Evolutionary conservation across 345 rosid genomes (phyloP).

Genomic region (Camelina neglecta): DNA sequence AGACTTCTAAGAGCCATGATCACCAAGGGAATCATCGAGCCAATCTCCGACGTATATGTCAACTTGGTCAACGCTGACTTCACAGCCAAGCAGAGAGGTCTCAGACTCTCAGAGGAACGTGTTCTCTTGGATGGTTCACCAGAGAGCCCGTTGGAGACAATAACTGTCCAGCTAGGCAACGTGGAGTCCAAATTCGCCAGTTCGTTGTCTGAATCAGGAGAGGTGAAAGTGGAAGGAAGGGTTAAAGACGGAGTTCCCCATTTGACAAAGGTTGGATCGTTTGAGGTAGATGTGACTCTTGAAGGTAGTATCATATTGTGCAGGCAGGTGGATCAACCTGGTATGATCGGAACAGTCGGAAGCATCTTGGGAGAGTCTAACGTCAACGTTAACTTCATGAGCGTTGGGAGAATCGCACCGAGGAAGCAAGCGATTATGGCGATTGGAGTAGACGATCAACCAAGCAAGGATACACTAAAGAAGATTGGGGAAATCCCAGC

Average conservation of each 20-base stretch:
- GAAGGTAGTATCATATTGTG: constrained; percentile 85
- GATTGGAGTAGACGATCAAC: constrained; percentile 87
- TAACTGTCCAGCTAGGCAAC: constrained; percentile 74
- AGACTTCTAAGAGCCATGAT: constrained; percentile 95
- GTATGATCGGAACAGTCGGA: constrained; percentile 84
- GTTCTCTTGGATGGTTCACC: constrained; percentile 72
- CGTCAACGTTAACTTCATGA: constrained; percentile 87
- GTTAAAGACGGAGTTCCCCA: constrained; percentile 90
- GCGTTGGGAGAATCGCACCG: constrained; percentile 90
- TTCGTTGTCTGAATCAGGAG: constrained; percentile 76
- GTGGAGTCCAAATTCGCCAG: constrained; percentile 89
- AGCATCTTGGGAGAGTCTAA: constrained; percentile 82
- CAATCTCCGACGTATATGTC: constrained; percentile 78
- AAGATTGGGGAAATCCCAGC: constrained; percentile 79
- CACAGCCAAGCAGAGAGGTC: constrained; percentile 90
- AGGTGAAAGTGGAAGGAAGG: constrained; percentile 78
- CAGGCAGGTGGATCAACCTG: constrained; percentile 93
- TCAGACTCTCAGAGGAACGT: constrained; percentile 80
- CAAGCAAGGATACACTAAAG: constrained; percentile 61
- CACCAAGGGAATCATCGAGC: constrained; percentile 83
- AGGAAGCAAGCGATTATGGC: constrained; percentile 93
- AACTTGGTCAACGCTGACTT: constrained; percentile 91
- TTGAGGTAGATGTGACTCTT: constrained; percentile 84
- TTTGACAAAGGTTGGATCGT: constrained; percentile 80
- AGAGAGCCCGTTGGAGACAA: constrained; percentile 73